A percentile compares a stretch with the other conserved stretches of the same genome.
These are phyloP conservation scores for Phytopythium cucurbitacearum DNA, from an alignment of 352 stramenopile genomes.

Conservation along the genomic window DNA sequence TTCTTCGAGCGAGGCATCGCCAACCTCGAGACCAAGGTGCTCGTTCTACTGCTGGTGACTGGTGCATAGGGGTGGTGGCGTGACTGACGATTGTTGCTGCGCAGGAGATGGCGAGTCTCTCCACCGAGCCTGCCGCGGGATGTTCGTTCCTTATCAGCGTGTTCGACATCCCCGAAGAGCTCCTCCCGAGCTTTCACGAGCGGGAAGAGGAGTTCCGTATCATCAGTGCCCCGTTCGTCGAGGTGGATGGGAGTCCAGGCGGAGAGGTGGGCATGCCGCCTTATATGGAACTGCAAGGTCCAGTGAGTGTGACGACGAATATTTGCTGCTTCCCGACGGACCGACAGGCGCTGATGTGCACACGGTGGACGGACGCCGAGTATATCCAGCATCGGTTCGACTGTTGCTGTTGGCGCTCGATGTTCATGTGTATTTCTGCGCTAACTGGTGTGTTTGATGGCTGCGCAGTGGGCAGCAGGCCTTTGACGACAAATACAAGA, in stretches of 20 bases:
- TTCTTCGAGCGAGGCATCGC: slow-evolving; percentile 92
- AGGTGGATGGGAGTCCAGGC: slow-evolving; percentile 39
- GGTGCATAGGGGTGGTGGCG: not conserved
- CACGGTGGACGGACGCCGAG: slow-evolving; percentile 80
- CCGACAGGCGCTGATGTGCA: slow-evolving; percentile 77
- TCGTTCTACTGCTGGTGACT: not conserved
- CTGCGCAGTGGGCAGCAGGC: slow-evolving; percentile 60
- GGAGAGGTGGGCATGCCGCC: slow-evolving; percentile 14
- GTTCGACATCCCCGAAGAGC: slow-evolving; percentile 52
- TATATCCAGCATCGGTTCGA: slow-evolving; percentile 61
- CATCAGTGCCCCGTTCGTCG: slow-evolving; percentile 63
- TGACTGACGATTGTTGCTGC: not conserved
- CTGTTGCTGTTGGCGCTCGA: not conserved
- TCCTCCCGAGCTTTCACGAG: slow-evolving; percentile 71
- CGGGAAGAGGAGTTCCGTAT: slow-evolving; percentile 90
- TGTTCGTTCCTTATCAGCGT: slow-evolving; percentile 67
- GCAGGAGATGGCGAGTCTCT: slow-evolving; percentile 89
- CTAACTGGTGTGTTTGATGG: too few species aligned
- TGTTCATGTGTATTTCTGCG: not conserved
- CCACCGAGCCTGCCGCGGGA: slow-evolving; percentile 51
- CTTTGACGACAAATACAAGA: slow-evolving; percentile 83
- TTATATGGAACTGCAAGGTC: not conserved
- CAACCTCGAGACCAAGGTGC: slow-evolving; percentile 74
- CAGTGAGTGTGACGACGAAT: not conserved
- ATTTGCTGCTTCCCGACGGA: not conserved